Percentiles rank a stretch among this genome's conserved stretches.
Evolutionary conservation across 75 land plant genomes (phyloP).

Genomic region (Picea glauca): DNA sequence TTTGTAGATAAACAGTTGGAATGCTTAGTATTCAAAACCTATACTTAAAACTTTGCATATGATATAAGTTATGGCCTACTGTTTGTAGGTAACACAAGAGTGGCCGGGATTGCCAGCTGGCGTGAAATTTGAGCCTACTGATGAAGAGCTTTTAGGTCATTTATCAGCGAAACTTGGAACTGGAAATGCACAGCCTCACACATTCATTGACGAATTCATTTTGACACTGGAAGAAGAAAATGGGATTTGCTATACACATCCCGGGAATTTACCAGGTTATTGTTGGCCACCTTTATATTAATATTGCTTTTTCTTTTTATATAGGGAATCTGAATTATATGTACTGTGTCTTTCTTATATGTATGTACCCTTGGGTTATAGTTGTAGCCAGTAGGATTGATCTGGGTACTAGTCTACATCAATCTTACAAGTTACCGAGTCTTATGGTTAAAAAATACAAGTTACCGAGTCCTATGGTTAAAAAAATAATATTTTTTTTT

Average conservation of each 20-base stretch:
- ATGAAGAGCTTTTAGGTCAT: conserved; percentile 79
- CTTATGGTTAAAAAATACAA: no score
- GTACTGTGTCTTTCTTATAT: background rate
- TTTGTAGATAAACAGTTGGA: no score
- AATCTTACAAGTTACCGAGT: no score
- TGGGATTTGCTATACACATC: conserved; percentile 94
- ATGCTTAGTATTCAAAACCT: no score
- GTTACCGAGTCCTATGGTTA: no score
- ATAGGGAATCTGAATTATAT: no score
- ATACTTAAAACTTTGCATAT: no score
- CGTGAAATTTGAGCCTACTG: conserved; percentile 93
- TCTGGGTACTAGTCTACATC: no score
- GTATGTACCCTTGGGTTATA: background rate
- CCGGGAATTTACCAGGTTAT: conserved; percentile 83
- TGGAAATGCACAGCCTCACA: conserved; percentile 37
- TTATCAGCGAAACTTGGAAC: conserved; percentile 70
- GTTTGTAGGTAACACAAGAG: conserved; percentile 52
- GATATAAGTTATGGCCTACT: background rate
- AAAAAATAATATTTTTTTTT: no score
- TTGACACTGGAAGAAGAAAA: conserved; percentile 63
- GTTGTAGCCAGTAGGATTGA: no score
- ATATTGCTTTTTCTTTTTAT: background rate
- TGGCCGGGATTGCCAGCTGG: conserved; percentile 87
- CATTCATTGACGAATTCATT: conserved; percentile 84
- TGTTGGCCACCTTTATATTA: background rate